Base-by-base conservation (phyloP, 441 rosid species). In the Adansonia madagascariensis region DNA sequence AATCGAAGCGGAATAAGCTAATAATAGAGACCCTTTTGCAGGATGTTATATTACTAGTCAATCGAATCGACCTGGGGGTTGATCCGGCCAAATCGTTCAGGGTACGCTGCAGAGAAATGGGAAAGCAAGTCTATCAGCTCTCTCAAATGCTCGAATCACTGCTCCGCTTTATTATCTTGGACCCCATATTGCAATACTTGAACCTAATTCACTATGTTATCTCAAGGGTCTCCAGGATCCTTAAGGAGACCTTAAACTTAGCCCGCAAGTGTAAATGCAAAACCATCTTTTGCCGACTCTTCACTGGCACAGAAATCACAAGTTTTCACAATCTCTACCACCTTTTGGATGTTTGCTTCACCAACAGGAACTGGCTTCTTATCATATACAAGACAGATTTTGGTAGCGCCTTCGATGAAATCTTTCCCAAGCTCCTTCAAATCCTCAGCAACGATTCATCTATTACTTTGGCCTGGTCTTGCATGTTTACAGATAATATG, bases 311-410 rank as follows among this genome's bases (percentile, higher is more conserved):
- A 62, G 2, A 5, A 62, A 27, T 27, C 31, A 27, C 31, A 27
- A 27, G 20, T 64, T 18, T 66, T 31, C 53, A 66, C 53, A 18
- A 66, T 8, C 53, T 66, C 71, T 43, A 17, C 9, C 53, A 2
- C 71, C 53, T 66, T 66, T 66, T 66, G 4, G n/a, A 66, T 53
- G n/a, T 4, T 43, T 66, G 53, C 31, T 43, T 17, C 31, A 8
- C n/a, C 15, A 9, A 18, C 35, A 66, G 11, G n/a, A 18, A 44
- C n/a, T 20, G 71, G 15, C 31, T 66, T 43, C 14, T 66, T 18
- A 18, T 66, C 35, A 10, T 44, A 2, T 44, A 43, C 31, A 20
- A 43, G n/a, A 31, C 35, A 6, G 6, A 20, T 44, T 66, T 66
- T 27, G 31, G 31, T 27, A 27, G 31, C 31, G 31, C 31, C 31